Evolutionary conservation across 345 rosid species (phyloP), one percentile per base, ranked within the genome.

Genomic region (Passiflora organensis): DNA sequence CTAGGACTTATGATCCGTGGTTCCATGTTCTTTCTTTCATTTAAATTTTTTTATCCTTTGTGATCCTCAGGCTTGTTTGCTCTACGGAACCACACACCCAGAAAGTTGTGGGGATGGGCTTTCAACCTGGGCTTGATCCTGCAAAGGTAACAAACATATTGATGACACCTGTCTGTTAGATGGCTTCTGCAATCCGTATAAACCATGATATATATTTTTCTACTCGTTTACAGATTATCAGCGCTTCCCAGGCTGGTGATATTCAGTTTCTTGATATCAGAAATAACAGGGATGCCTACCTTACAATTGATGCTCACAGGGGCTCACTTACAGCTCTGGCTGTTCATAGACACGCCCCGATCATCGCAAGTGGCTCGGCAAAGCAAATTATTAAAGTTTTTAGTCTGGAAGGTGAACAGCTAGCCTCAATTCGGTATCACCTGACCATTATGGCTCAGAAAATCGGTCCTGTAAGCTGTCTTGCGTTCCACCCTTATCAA

Each of bases 171-270:
- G 45, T 43, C 11, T 17, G n/a, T 17, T 5, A 13, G 20, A 17
- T 37, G 15, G 3, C 51, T 47, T 6, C 28, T 12, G 20, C 15
- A n/a, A 1, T 51, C 6, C 25, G 1, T 10, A 8, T 39, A 9
- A 0, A 20, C 1, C 13, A n/a, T 1, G 16, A 23, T 13, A 23
- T 39, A 10, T 32, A 23, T 16, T 60, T 1, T 12, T 21, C 23
- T 42, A 20, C 54, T 21, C 19, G 38, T 23, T 56, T 56, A 41
- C 88, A 94, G 99, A 76, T 85, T 74, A 84, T 89, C 58, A 89
- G 99, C 71, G 99, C 99, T 59, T 82, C 96, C 43, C 97, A 83
- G 73, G 97, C 96, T 1, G 99, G 99, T 58, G 97, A 94, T 57
- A 83, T 94, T 60, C 81, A 85, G 72, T 83, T 87, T 65, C 84